Evolutionary conservation across 148 eudicot species (phyloP), one percentile per base, ranked within the genome.

Genomic region (Camellia granthamiana): DNA sequence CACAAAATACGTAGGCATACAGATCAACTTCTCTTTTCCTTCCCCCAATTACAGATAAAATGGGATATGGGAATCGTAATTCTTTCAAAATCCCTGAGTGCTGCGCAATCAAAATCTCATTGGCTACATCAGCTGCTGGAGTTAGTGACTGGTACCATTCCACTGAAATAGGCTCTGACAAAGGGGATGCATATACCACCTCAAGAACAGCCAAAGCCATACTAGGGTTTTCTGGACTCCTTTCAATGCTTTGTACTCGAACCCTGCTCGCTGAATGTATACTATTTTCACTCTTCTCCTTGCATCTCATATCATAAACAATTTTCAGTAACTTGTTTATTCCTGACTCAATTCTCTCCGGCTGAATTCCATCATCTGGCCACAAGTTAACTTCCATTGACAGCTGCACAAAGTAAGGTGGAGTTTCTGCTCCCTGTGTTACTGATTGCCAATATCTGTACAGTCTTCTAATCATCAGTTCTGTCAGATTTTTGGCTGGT

Each of bases 351-450:
- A 95, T 89, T 80, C 95, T 91, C 87, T 90, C 95, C 5, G 98
- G 97, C 81, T 92, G 98, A 74, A 95, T 88, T 30, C 98, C 98
- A 83, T 95, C 95, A 79, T 92, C 94, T 21, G 98, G 98, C 98
- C 98, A 95, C 65, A 78, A 62, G 68, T 88, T 85, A 61, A 91
- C 92, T 89, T 95, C 95, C 90, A 92, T 80, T 73, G 98, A 95
- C 85, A 92, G 62, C 88, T 92, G 97, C 66, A 95, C 90, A 77
- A 95, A 92, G 82, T 89, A 92, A 7, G 98, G 98, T 78, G 98
- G 97, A 81, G 98, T 91, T 81, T 95, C 98, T 30, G 97, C 97
- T 78, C 92, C 98, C 73, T 88, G 89, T 44, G 93, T 92, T 73
- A 95, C 88, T 65, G 97, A 89, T 80, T 90, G 91, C 94, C 97